Conservation (phyloP, 1,284 basidiomycete species). For the Hemileccinum hortonii region DNA sequence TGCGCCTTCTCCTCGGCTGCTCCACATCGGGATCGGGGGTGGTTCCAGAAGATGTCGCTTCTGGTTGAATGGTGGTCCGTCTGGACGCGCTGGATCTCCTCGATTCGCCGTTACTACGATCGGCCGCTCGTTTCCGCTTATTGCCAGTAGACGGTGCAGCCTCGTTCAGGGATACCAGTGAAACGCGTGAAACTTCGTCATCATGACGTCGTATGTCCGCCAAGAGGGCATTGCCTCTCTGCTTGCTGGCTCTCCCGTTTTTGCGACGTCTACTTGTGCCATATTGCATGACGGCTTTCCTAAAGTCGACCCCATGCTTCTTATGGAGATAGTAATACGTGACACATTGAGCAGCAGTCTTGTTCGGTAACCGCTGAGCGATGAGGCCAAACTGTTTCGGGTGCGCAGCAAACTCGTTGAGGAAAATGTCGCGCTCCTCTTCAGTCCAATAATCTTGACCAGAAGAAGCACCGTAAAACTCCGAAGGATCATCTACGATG, state of each 20-base stretch:
- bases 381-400: constrained; percentile 96
- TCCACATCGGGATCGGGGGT: constrained; percentile 73
- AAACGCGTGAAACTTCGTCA: constrained; percentile 56
- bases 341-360: constrained; percentile 88
- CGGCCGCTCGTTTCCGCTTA: constrained; percentile 33
- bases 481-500: constrained; percentile 72
- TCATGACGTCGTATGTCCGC: constrained; percentile 78
- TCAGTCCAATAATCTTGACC: constrained; percentile 84
- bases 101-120: constrained; percentile 31
- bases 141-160: constrained; percentile 28
- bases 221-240: constrained; percentile 74
- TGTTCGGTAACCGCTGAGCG: constrained; percentile 78
- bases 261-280: constrained; percentile 64
- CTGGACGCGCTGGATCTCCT: constrained; percentile 37
- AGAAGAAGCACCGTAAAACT: constrained; percentile 74
- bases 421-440: constrained; percentile 79
- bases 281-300: constrained; percentile 65
- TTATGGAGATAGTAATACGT: constrained; percentile 96
- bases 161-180: constrained; percentile 32
- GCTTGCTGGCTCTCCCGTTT: constrained; percentile 61
- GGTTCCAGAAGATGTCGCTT: constrained; percentile 41
- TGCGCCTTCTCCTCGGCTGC: constrained; percentile 41
- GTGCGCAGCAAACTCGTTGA: constrained; percentile 78
- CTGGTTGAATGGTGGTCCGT: constrained; percentile 40
- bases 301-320: constrained; percentile 83